Percentiles rank a stretch among this genome's conserved stretches.
Conservation (phyloP, 2,329 filamentous ascomycete species). For the Dactylellina leptospora region DNA sequence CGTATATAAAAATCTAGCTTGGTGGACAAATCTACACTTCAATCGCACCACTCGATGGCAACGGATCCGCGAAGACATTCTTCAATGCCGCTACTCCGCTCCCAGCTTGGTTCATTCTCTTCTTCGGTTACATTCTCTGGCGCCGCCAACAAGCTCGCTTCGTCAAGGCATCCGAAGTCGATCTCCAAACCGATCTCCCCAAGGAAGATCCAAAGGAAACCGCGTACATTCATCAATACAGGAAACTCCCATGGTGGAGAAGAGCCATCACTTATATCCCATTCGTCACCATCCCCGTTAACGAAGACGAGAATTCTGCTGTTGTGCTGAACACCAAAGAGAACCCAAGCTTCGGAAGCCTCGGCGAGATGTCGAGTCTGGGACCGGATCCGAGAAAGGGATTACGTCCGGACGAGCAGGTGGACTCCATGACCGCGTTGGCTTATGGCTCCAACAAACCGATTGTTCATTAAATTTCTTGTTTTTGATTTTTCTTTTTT, state of each 20-base stretch:
- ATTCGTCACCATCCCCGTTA: constrained; percentile 45
- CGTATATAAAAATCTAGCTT: constrained; percentile 26
- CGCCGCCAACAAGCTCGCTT: constrained; percentile 21
- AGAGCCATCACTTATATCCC: constrained; percentile 42
- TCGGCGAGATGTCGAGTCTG: constrained; percentile 23
- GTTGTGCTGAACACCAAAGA: constrained; percentile 16
- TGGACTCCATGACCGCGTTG: constrained; percentile 33
- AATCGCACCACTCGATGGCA: constrained; percentile 40
- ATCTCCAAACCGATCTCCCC: constrained; percentile 36
- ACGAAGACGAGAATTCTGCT: constrained; percentile 26
- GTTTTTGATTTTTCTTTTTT: background rate
- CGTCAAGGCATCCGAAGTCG: constrained; percentile 26
- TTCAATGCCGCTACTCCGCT: constrained; percentile 48
- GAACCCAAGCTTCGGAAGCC: constrained; percentile 21
- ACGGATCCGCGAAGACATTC: constrained; percentile 35
- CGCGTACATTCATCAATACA: constrained; percentile 44
- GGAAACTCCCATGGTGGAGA: constrained; percentile 37
- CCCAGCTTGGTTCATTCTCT: constrained; percentile 44
- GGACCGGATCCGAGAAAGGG: constrained; percentile 21
- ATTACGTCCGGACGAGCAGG: background rate
- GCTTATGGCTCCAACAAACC: constrained; percentile 27
- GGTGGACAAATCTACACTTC: constrained; percentile 51
- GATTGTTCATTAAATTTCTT: background rate
- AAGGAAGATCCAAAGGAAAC: constrained; percentile 52
- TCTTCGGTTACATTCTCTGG: constrained; percentile 27